Evolutionary conservation across 2,329 filamentous ascomycete genomes (phyloP), one percentile per base, ranked within the genome.

Genomic region (Trichoderma citrinoviride): DNA sequence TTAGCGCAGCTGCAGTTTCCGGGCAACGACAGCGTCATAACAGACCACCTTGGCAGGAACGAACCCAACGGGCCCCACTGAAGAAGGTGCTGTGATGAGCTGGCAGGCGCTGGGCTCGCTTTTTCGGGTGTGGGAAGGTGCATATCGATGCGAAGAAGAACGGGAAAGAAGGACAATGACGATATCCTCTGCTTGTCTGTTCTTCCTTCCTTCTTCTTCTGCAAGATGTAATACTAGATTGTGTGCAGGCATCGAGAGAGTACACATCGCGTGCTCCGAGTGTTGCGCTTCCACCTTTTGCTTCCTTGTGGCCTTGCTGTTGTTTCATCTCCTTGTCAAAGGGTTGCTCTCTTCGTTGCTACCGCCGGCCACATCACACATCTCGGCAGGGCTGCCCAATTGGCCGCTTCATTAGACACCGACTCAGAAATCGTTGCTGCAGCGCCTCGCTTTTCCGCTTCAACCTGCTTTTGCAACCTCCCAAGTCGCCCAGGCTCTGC

Each of bases 11-110:
- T 54, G 58, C 25, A 54, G 58, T 62, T 62, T 54, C 58, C 58
- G 58, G 58, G 58, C 58, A 62, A 62, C 58, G 58, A 52, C 58
- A 62, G 58, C 58, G 58, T 62, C 58, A 62, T 62, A 54, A 62
- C 58, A 62, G 58, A 62, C 37, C 58, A 62, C 58, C 58, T 62
- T 54, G 58, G 49, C 58, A 62, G 58, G 58, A 62, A 62, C 58
- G 53, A 44, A 40, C n/a, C 37, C 33, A 37, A 40, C 29, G 46
- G 47, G 58, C 58, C 47, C 58, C 58, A 52, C 46, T 21, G 29
- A 23, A 23, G 25, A 47, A 29, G 27, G 19, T 41, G 47, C 27
- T 41, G 33, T 37, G 58, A 62, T 62, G 58, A 62, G 58, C 49
- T 62, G 58, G 58, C 58, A 62, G 25, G 40, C 43, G 49, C 58